Evolutionary conservation across 176 grass and related monocot genomes (phyloP).

Genomic region (maize (Zea mays)): Zm-B73-REFERENCE-NAM-5.0 NC_050101.1:105200001-105200500

Average conservation of each 20-base stretch:
- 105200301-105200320: not conserved
- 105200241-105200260: no score
- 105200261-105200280: not conserved
- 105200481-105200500: no score
- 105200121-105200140: no score
- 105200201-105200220: no score
- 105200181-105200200: no score
- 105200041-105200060: constrained; percentile 7
- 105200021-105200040: constrained; percentile 27
- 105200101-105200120: not conserved
- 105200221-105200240: no score
- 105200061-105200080: constrained; percentile 1
- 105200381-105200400: constrained; percentile 32
- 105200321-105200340: not conserved
- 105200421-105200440: not conserved
- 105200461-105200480: no score
- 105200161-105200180: no score
- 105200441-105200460: constrained; percentile 1
- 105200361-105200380: not conserved
- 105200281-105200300: not conserved
- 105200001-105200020: constrained; percentile 35
- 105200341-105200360: not conserved
- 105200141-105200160: no score
- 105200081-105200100: not conserved
- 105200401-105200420: constrained; percentile 18